Base-by-base conservation (phyloP, 768 basidiomycete species). In the Pilatotrama ljubarskyi region DNA sequence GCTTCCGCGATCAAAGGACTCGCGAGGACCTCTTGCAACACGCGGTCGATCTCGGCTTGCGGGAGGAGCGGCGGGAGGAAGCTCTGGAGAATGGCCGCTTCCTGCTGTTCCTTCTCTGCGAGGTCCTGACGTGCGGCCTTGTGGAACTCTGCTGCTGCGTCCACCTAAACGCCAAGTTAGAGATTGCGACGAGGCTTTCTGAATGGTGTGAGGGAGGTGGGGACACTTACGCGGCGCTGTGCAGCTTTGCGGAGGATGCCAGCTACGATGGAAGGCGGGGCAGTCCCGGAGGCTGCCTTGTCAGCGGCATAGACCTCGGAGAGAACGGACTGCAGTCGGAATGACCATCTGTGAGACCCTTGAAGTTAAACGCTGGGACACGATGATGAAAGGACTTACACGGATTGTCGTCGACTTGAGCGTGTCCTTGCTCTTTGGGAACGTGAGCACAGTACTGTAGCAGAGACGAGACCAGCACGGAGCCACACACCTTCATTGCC, bases 241-340 rank as follows among this genome's bases (percentile, higher is more conserved):
- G 77, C 73, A 15, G 84, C 84, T 73, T 84, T 89, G 20, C 83
- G 81, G 43, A 90, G 57, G 60, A 90, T 79, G 42, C 71, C 67
- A 25, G 82, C 70, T 41, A 88, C 78, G 36, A 74, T 73, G 5
- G 85, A 76, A 5, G 82, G 74, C n/a, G 79, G 63, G 11, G 85
- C 65, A 26, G 76, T 74, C 15, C 76, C 74, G 25, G 75, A 68
- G 25, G 79, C 71, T 7, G 70, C 69, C 72, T 91, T 91, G 73
- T 90, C 88, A 36, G 83, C 79, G 9, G 82, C 78, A 63, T 90
- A 84, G 2, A 91, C 78, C 58, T 91, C 89, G 10, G 89, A 78
- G 17, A 91, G 77, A 32, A 88, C 79, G 24, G 86, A 85, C 88
- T 90, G 61, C 4, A 32, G 38, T 22, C 20, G 25, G 17, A 15